A percentile compares a stretch with the other conserved stretches of the same genome.
These are phyloP conservation scores for Sarocladium oryzae DNA, from an alignment of 2,329 filamentous ascomycete species.

Conservation along the genomic window DNA sequence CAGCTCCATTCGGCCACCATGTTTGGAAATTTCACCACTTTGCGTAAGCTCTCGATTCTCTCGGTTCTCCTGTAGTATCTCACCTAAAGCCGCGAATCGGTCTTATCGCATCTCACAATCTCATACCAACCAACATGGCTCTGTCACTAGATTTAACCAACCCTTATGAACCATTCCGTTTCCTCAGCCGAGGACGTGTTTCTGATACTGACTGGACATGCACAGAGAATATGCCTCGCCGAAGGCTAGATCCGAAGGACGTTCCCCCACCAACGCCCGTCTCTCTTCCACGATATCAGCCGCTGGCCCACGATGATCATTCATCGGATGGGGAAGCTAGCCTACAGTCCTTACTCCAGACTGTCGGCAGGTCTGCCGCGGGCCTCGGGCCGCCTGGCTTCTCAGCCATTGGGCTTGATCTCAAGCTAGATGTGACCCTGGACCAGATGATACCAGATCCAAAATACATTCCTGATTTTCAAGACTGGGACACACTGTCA, in stretches of 20 bases:
- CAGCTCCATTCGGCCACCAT: neutral
- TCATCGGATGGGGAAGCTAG: slow-evolving; percentile 25
- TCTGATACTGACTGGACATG: neutral
- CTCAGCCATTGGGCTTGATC: slow-evolving; percentile 50
- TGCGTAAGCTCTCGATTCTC: slow-evolving; percentile 12
- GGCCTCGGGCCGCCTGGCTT: slow-evolving; percentile 39
- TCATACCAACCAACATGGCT: too few species aligned
- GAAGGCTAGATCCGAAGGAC: slow-evolving; percentile 38
- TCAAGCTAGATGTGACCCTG: slow-evolving; percentile 42
- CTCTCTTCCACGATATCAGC: slow-evolving; percentile 40
- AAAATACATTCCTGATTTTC: slow-evolving; percentile 46
- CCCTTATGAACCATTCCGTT: too few species aligned
- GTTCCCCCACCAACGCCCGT: slow-evolving; percentile 52
- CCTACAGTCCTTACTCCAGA: slow-evolving; percentile 45
- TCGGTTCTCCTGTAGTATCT: too few species aligned
- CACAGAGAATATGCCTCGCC: slow-evolving; percentile 15
- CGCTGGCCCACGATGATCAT: slow-evolving; percentile 26
- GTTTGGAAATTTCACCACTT: slow-evolving; percentile 9
- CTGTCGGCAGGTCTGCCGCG: slow-evolving; percentile 41
- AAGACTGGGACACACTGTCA: slow-evolving; percentile 42
- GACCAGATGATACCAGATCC: slow-evolving; percentile 48
- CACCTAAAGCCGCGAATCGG: too few species aligned
- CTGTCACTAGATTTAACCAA: too few species aligned
- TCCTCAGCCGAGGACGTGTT: neutral
- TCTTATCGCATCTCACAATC: too few species aligned